Percentiles rank a stretch among this genome's conserved stretches.
phyloP scores from a whole-genome alignment of 2,329 filamentous ascomycete genomes.

The Blastomyces silverae region DNA sequence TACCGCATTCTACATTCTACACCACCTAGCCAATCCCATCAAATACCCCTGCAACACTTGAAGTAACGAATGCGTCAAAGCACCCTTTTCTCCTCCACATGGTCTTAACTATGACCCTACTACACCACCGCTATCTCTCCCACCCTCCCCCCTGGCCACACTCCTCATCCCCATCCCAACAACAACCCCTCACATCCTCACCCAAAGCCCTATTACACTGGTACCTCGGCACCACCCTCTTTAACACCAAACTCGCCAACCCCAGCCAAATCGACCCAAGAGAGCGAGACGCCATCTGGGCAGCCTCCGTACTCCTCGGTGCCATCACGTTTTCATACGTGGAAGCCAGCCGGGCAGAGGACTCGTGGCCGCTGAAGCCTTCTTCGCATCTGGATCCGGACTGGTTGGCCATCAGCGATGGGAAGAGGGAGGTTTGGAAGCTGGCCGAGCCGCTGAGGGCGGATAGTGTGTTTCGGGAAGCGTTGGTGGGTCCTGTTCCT shows the following conservation, averaged over 20 bases:
- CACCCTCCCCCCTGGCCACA: neutral
- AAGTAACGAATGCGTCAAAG: neutral
- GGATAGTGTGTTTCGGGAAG: constrained; percentile 6
- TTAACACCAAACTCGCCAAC: constrained; percentile 7
- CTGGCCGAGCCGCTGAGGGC: neutral
- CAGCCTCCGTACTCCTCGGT: neutral
- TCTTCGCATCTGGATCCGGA: neutral
- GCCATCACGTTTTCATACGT: neutral
- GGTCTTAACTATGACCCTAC: constrained; percentile 7
- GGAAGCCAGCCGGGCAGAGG: neutral
- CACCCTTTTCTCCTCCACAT: constrained; percentile 2
- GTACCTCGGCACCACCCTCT: neutral
- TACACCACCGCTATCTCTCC: constrained; percentile 4
- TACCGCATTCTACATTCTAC: too few relatives aligned
- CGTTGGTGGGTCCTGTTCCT: neutral
- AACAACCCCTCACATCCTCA: neutral
- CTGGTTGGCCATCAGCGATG: neutral
- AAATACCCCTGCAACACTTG: neutral
- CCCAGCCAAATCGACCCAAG: neutral
- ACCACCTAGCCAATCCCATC: neutral
- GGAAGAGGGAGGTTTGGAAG: constrained; percentile 8
- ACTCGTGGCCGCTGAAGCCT: neutral
- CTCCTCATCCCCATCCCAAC: neutral
- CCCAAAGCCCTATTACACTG: neutral
- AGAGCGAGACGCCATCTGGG: constrained; percentile 7